Evolutionary conservation across 495 filamentous ascomycete genomes (phyloP), one percentile per base, ranked within the genome.

Genomic region (Corynascus novoguineensis): DNA sequence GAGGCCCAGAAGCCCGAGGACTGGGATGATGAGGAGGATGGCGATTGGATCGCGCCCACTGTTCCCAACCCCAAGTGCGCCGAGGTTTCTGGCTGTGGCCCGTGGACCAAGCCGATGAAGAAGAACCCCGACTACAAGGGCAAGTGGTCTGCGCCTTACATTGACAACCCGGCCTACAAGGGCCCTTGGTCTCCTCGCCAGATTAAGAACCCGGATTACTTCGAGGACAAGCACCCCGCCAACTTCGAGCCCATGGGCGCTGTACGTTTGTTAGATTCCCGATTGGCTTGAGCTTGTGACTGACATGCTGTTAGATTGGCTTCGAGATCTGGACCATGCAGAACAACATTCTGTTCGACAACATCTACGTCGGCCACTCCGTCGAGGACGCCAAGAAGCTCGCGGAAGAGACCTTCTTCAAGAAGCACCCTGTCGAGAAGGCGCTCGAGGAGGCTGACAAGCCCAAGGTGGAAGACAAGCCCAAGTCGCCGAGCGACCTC

Each of bases 321-420:
- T 97, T 96, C 65, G 95, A 97, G 76, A 89, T 98, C 76, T 98
- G 93, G 93, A 97, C 95, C 65, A 98, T 98, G 93, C 93, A 96
- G 71, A 95, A 86, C 73, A 88, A 97, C 72, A 96, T 97, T 61
- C 85, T 97, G 64, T 99, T 99, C 68, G 90, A 97, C 84, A 99
- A 99, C 85, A 90, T 99, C 82, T 99, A 97, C 83, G 87, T 99
- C 74, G 95, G 95, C 61, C 95, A 99, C 85, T 99, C 95, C 42
- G 73, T 89, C 63, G 90, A 88, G 69, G 95, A 99, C 63, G 95
- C 95, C 58, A 84, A 86, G 73, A 87, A 91, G 77, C 79, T 99
- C 62, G 86, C 92, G 71, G 75, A 88, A 48, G 89, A 96, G 80
- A 93, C 90, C 60, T 99, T 92, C 75, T 88, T 91, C 72, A 75